A percentile compares a stretch with the other conserved stretches of the same genome.
Evolutionary conservation across 495 filamentous ascomycete species (phyloP).

Genomic region (Astrothelium subdiscretum): DNA sequence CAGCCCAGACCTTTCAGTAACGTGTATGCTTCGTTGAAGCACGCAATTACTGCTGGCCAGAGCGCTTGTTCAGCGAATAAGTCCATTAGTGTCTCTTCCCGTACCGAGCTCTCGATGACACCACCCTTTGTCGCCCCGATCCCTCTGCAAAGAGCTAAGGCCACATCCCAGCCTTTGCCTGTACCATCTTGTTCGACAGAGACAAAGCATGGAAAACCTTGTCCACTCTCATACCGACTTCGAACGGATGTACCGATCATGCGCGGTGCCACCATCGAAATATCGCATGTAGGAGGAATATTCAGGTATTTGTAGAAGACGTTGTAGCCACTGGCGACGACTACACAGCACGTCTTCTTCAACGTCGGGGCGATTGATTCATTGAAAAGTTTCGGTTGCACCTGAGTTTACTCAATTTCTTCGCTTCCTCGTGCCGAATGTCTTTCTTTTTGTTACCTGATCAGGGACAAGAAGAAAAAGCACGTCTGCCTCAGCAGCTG

Average conservation of each 20-base stretch:
- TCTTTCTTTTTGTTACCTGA: conserved; percentile 3
- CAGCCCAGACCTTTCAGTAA: conserved; percentile 8
- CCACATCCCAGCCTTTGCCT: conserved; percentile 8
- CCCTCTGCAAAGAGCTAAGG: conserved; percentile 8
- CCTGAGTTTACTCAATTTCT: not conserved
- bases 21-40: conserved; percentile 8
- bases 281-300: conserved; percentile 6
- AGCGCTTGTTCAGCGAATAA: conserved; percentile 14
- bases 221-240: not conserved
- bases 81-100: conserved; percentile 12
- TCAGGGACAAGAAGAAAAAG: conserved; percentile 14
- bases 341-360: conserved; percentile 10
- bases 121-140: conserved; percentile 11
- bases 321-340: conserved; percentile 12
- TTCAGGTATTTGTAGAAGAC: conserved; percentile 12
- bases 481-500: conserved; percentile 10
- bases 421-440: not conserved
- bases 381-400: conserved; percentile 14
- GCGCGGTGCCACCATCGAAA: conserved; percentile 14
- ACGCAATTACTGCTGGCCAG: conserved; percentile 9
- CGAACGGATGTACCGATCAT: conserved; percentile 14
- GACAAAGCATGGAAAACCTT: conserved; percentile 13
- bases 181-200: conserved; percentile 14
- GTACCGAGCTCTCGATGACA: conserved; percentile 7
- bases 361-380: conserved; percentile 8